Conservation (phyloP, 2,329 filamentous ascomycete genomes). For the Aquanectria penicillioides region DNA sequence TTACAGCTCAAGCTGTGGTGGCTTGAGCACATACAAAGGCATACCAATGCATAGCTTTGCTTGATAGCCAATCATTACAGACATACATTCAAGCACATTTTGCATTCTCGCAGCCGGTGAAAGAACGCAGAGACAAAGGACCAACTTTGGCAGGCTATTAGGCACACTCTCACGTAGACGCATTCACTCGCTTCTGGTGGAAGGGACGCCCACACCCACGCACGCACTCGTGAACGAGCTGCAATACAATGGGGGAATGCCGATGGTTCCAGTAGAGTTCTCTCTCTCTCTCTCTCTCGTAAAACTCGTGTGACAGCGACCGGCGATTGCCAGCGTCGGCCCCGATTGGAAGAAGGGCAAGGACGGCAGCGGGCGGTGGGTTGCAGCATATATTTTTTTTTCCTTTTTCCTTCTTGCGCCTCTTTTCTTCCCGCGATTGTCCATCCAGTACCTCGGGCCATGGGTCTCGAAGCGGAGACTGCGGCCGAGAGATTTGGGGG, state of each 20-base stretch:
- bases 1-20: too few relatives aligned
- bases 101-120: not conserved
- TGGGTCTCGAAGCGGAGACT: conserved; percentile 27
- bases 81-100: not conserved
- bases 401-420: too few relatives aligned
- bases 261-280: not conserved
- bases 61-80: not conserved
- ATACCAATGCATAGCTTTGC: too few relatives aligned
- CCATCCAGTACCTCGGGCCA: not conserved
- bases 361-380: conserved; percentile 10
- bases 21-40: too few relatives aligned
- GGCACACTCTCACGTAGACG: too few relatives aligned
- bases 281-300: not conserved
- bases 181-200: too few relatives aligned
- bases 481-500: conserved; percentile 23
- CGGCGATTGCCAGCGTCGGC: conserved; percentile 11
- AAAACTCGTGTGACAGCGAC: conserved; percentile 13
- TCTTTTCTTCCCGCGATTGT: conserved; percentile 3
- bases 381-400: too few relatives aligned
- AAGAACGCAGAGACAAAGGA: too few relatives aligned
- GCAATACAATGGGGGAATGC: not conserved
- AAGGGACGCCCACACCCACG: not conserved
- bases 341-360: conserved; percentile 6
- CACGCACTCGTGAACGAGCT: not conserved
- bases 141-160: too few relatives aligned